Evolutionary conservation across 2,329 filamentous ascomycete genomes (phyloP), one percentile per base, ranked within the genome.

Genomic region (Ascochyta clinopodiicola): DNA sequence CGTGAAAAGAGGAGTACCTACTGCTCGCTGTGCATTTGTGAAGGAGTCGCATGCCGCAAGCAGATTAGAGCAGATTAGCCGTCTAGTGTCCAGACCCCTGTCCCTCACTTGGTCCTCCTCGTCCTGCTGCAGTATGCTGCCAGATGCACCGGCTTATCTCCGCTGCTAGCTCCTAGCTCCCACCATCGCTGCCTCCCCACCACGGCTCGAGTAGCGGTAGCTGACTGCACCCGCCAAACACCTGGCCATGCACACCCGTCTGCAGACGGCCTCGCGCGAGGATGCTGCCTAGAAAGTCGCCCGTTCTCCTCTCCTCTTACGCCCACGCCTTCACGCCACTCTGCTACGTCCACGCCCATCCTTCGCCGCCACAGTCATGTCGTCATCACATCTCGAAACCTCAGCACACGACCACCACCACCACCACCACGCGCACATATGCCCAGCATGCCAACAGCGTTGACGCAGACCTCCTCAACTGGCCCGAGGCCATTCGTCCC

Each of bases 321-420:
- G 57, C 65, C 54, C 57, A 44, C 29, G 44, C 52, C 54, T 49
- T 62, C 39, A 45, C 44, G 19, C 63, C 67, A 8, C 58, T 67
- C 25, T 62, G 42, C 61, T 49, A 51, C 35, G 38, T 46, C 44
- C 56, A 54, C 48, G 56, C 63, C 34, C 17, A 17, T 17, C 17
- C 17, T 17, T 51, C 63, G 21, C 52, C 62, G 39, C 73, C 74
- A 24, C 62, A 57, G 75, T 80, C 78, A 80, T 79, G 74, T 70
- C 72, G 66, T 60, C 68, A 68, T 61, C 49, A 54, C 70, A 60
- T 70, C 68, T 60, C 72, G 60, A 72, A 65, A 37, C 66, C 66
- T 62, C 27, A 57, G 56, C 59, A 44, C 54, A 52, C 56, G 40
- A 45, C 42, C 27, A 17, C 17, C 17, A 17, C 17, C 17, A 17